Evolutionary conservation across 345 rosid genomes (phyloP).

Genomic region (Eucalyptus camaldulensis): DNA sequence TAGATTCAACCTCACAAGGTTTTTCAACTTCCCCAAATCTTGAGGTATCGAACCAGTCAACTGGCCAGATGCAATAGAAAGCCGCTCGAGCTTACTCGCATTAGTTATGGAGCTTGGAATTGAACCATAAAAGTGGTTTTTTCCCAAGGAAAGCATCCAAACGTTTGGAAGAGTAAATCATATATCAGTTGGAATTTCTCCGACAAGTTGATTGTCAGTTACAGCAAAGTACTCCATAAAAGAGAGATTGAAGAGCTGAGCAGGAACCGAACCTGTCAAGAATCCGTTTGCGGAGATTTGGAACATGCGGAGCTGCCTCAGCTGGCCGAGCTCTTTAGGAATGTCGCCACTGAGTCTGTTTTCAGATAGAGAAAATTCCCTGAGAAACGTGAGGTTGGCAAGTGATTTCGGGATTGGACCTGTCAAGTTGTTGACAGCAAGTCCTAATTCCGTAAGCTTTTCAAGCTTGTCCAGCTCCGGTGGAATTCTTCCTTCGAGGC

Average conservation of each 20-base stretch:
- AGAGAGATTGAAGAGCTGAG: slow-evolving; percentile 1
- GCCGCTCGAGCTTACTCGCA: background rate
- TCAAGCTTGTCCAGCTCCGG: slow-evolving; percentile 2
- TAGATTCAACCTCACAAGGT: background rate
- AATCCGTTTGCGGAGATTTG: background rate
- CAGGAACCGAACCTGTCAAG: slow-evolving; percentile 11
- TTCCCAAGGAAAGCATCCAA: background rate
- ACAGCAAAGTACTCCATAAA: background rate
- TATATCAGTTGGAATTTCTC: slow-evolving; percentile 1
- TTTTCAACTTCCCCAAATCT: slow-evolving; percentile 6
- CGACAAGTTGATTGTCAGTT: background rate
- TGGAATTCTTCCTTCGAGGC: slow-evolving; percentile 8
- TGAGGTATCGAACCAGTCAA: slow-evolving; percentile 11
- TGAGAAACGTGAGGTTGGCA: background rate
- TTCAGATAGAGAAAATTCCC: background rate
- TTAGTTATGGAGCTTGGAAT: slow-evolving; percentile 12
- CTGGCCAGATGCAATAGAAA: background rate
- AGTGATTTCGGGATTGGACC: slow-evolving; percentile 5
- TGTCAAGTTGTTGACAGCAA: slow-evolving; percentile 1
- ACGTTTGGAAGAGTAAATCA: slow-evolving; percentile 9
- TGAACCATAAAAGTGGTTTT: slow-evolving; percentile 1
- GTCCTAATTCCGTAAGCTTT: background rate
- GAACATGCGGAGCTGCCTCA: background rate
- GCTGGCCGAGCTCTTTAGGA: slow-evolving; percentile 3
- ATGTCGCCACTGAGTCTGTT: slow-evolving; percentile 7